Conservation (phyloP, 1,139 yeast species). For the Ogataea hybrid region DNA sequence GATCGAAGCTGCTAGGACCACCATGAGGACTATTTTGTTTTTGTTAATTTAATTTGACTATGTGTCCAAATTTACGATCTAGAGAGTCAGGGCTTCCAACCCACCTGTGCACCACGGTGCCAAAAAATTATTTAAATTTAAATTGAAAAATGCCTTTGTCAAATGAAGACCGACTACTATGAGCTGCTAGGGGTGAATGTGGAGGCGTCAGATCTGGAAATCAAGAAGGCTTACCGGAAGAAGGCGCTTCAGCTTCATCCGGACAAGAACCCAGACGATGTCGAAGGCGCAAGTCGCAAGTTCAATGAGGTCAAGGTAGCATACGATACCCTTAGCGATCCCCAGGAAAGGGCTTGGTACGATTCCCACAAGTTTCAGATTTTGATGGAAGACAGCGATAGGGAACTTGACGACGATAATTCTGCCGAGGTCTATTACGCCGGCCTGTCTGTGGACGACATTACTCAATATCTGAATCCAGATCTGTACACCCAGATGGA, state of each 20-base stretch:
- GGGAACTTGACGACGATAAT: slow-evolving; percentile 31
- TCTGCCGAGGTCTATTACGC: slow-evolving; percentile 42
- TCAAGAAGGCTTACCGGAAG: slow-evolving; percentile 85
- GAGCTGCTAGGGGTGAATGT: slow-evolving; percentile 73
- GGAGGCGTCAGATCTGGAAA: slow-evolving; percentile 65
- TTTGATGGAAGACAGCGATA: slow-evolving; percentile 54
- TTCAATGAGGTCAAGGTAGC: slow-evolving; percentile 87
- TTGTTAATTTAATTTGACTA: slow-evolving; percentile 10
- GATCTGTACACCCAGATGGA: slow-evolving; percentile 58
- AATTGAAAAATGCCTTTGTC: background rate
- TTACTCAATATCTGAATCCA: slow-evolving; percentile 72
- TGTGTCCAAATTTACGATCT: slow-evolving; percentile 12
- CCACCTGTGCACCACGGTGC: slow-evolving; percentile 9
- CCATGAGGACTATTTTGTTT: slow-evolving; percentile 37
- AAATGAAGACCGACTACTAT: slow-evolving; percentile 84
- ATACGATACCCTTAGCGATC: slow-evolving; percentile 84
- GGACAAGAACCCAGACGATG: slow-evolving; percentile 81
- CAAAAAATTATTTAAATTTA: background rate
- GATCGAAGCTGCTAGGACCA: slow-evolving; percentile 89
- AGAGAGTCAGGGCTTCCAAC: slow-evolving; percentile 3
- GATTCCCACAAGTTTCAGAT: slow-evolving; percentile 83
- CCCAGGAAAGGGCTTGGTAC: slow-evolving; percentile 96
- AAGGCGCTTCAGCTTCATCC: slow-evolving; percentile 87
- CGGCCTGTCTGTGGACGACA: slow-evolving; percentile 64
- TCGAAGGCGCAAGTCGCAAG: slow-evolving; percentile 77